Base-by-base conservation (phyloP, 2,329 filamentous ascomycete genomes). In the Apiospora rasikravindrae region DNA sequence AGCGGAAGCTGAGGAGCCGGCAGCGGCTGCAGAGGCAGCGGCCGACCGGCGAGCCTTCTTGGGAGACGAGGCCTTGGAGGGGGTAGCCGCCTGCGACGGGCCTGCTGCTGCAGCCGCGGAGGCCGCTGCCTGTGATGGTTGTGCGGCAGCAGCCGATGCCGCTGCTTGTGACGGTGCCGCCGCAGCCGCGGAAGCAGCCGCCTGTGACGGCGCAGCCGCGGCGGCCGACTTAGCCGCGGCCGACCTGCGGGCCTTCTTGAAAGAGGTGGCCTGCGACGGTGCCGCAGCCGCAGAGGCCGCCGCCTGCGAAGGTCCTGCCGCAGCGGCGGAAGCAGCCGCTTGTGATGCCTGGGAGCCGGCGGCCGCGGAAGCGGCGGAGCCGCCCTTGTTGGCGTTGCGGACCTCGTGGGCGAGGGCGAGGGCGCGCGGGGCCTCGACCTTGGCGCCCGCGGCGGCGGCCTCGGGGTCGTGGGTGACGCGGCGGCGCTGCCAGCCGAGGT, bases 401-500 rank as follows among this genome's bases (percentile, higher is more conserved):
- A 69, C 67, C 44, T 69, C 13, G 16, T 14, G 11, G 26, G 67
- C 67, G 16, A 69, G 44, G 10, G 33, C 44, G 24, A 69, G 67
- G 26, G 67, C 67, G 8, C 44, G 67, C 24, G 67, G 67, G 16
- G 67, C 19, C 13, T 69, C 67, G 44, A 69, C 33, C 29, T 33
- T 40, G 61, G 61, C 61, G 29, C 61, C 61, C 11, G 19, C 7
- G 19, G 10, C 40, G 57, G 57, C 57, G 29, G 57, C 33, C 33
- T 64, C 57, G 19, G 57, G 57, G 22, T 64, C 57, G 22, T 64
- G 57, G 29, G 57, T 64, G 33, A 64, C 57, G 33, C 57, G 57
- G 57, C 57, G 57, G 19, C 22, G 37, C 29, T 64, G 57, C 2
- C 8, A 22, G 29, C 57, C 19, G 16, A 47, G 24, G 44, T 49